Evolutionary conservation across 257 asterid species (phyloP), one percentile per base, ranked within the genome.

Genomic region (Nicotiana otophora): DNA sequence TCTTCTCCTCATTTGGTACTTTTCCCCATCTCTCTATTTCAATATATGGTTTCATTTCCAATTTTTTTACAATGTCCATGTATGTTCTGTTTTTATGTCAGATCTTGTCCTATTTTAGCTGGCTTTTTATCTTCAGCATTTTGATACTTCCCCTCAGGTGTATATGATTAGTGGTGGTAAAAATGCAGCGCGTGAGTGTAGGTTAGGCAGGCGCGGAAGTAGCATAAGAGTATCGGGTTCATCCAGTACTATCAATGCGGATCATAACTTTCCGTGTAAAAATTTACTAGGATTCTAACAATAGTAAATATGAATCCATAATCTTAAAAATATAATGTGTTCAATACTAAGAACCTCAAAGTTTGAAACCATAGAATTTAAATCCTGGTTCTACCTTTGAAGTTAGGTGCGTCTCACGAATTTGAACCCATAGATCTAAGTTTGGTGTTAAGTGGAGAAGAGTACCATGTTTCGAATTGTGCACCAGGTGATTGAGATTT

Each of bases 1-100:
- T 89, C 97, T 76, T 88, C 94, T 54, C 88, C 90, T 14, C 69
- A 83, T 87, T 84, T 88, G 96, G 97, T 94, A 91, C 85, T 83
- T 36, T 74, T 82, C 60, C 83, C 82, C n/a, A n/a, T 12, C 2
- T 42, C 16, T 28, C 26, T 28, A 17, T 84, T 82, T 66, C 63
- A 46, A 48, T 66, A 9, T 23, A 2, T 23, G 77, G 15, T 81
- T 78, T 64, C 82, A 80, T 26, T 61, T 78, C 10, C 23, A n/a
- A 14, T 14, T 66, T 31, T 72, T 70, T 70, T 36, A 23, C 33
- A 19, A 42, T 72, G 19, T 42, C 51, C 8, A 42, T 42, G 51
- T 42, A 42, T 42, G 51, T 9, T 42, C 11, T 46, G 79, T 46
- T 36, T 3, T 80, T 80, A 33, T 42, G 62, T 46, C 20, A 72